Conservation (phyloP, 345 rosid genomes). For the Citrus hindsii region DNA sequence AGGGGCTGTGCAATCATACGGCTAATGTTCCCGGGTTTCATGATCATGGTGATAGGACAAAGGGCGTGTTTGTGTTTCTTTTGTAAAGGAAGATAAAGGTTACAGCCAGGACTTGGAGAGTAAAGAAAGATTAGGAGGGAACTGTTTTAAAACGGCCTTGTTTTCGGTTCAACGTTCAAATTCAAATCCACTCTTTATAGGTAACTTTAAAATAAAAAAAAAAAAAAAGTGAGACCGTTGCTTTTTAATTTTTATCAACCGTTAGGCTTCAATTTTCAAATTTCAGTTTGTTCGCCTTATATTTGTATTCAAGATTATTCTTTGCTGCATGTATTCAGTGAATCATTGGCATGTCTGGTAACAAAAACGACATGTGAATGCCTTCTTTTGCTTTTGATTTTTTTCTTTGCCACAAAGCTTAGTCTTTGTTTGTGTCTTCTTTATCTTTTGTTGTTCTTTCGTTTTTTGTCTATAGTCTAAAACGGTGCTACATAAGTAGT, state of each 20-base stretch:
- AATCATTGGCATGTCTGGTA: slow-evolving; percentile 26
- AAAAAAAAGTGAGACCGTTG: slow-evolving; percentile 40
- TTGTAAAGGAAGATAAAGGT: slow-evolving; percentile 7
- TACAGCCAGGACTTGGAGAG: background rate
- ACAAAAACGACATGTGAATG: slow-evolving; percentile 38
- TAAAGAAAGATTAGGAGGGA: slow-evolving; percentile 34
- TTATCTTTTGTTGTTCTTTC: slow-evolving; percentile 21
- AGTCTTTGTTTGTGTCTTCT: slow-evolving; percentile 13
- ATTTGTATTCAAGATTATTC: slow-evolving; percentile 10
- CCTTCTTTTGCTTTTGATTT: slow-evolving; percentile 46
- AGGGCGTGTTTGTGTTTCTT: slow-evolving; percentile 17
- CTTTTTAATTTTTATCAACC: slow-evolving; percentile 26
- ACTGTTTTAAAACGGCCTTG: slow-evolving; percentile 33
- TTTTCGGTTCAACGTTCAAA: slow-evolving; percentile 29
- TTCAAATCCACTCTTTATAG: slow-evolving; percentile 44
- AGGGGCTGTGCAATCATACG: slow-evolving; percentile 13
- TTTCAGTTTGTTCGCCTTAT: slow-evolving; percentile 15
- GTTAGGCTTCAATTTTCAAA: slow-evolving; percentile 40
- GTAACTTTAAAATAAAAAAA: slow-evolving; percentile 23
- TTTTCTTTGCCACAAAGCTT: slow-evolving; percentile 18
- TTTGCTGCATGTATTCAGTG: slow-evolving; percentile 23
- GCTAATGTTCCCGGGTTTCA: background rate
- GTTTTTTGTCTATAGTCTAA: slow-evolving; percentile 11
- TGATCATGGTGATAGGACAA: slow-evolving; percentile 6
- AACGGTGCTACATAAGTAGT: slow-evolving; percentile 20